Conservation (phyloP, 352 stramenopile genomes). For the Pilasporangium apinafurcum region DNA sequence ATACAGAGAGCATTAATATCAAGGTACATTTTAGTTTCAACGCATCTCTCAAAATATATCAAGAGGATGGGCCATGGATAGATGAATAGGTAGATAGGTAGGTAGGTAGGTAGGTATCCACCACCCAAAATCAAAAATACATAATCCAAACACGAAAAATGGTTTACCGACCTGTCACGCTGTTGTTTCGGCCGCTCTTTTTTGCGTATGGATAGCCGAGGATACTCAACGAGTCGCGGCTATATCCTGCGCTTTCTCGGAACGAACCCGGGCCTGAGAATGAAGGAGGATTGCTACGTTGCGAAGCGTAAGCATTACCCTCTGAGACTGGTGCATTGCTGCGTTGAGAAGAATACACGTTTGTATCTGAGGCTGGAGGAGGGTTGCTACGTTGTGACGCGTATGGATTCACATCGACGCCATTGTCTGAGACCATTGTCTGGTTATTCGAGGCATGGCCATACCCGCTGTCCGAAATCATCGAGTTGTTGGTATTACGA, state of each 20-base stretch:
- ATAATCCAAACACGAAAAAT: too few relatives aligned
- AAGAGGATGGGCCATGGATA: too few relatives aligned
- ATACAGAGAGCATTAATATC: too few relatives aligned
- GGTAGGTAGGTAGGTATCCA: too few relatives aligned
- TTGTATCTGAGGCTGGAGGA: constrained; percentile 3
- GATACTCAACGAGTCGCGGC: constrained; percentile 70
- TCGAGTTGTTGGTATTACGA: constrained; percentile 16
- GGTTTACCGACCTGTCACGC: constrained; percentile 34
- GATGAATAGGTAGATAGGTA: too few relatives aligned
- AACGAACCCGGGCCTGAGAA: constrained; percentile 20
- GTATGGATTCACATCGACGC: constrained; percentile 5
- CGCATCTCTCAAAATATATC: too few relatives aligned
- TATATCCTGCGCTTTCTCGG: constrained; percentile 57
- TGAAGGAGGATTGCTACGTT: constrained; percentile 3
- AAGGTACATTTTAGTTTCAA: too few relatives aligned
- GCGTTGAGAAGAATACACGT: constrained; percentile 18
- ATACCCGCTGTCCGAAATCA: constrained; percentile 7
- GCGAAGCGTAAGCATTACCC: constrained; percentile 1
- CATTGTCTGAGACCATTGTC: constrained; percentile 22
- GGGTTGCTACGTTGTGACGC: constrained; percentile 4
- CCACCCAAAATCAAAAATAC: too few relatives aligned
- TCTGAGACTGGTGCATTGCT: too few relatives aligned
- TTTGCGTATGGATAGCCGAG: constrained; percentile 80
- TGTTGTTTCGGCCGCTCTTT: constrained; percentile 58
- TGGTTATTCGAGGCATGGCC: constrained; percentile 2